phyloP scores from a whole-genome alignment of 2,329 filamentous ascomycete genomes.

The Cordyceps tenuipes region DNA sequence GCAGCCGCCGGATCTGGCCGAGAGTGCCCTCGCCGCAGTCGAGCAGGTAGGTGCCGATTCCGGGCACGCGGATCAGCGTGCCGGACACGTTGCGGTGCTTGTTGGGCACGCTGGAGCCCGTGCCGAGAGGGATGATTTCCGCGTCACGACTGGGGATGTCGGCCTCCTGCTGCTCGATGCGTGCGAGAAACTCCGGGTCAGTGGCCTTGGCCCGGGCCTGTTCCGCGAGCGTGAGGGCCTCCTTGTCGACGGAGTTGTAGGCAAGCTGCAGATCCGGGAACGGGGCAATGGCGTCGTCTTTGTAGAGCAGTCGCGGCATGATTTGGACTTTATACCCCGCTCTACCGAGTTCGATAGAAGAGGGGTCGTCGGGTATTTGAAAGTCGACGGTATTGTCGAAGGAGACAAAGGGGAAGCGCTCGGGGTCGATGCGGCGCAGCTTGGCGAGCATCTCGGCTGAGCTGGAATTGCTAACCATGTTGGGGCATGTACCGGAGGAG shows the following conservation, averaged over 20 bases:
- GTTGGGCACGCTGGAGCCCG: constrained; percentile 81
- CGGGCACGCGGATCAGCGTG: constrained; percentile 76
- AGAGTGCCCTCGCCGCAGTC: constrained; percentile 91
- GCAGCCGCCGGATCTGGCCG: constrained; percentile 74
- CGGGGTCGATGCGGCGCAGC: constrained; percentile 62
- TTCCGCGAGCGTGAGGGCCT: constrained; percentile 45
- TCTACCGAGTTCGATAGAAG: constrained; percentile 31
- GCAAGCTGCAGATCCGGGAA: constrained; percentile 40
- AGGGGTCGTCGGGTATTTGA: constrained; percentile 17
- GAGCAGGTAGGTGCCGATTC: constrained; percentile 78
- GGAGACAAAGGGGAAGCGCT: constrained; percentile 62
- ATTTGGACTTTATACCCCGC: constrained; percentile 38
- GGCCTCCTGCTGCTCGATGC: constrained; percentile 44
- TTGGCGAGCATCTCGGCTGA: constrained; percentile 58
- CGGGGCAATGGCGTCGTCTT: constrained; percentile 37
- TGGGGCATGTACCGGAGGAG: constrained; percentile 63
- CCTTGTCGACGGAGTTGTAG: constrained; percentile 27
- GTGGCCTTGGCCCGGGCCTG: constrained; percentile 34
- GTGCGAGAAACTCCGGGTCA: constrained; percentile 37
- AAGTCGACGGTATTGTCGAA: constrained; percentile 44
- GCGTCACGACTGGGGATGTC: constrained; percentile 65
- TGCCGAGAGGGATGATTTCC: constrained; percentile 81
- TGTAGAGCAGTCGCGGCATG: constrained; percentile 37
- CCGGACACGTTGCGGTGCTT: constrained; percentile 94
- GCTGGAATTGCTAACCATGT: constrained; percentile 63